Evolutionary conservation across 2,329 filamentous ascomycete genomes (phyloP), one percentile per base, ranked within the genome.

Genomic region (Chaetomium globosum): DNA sequence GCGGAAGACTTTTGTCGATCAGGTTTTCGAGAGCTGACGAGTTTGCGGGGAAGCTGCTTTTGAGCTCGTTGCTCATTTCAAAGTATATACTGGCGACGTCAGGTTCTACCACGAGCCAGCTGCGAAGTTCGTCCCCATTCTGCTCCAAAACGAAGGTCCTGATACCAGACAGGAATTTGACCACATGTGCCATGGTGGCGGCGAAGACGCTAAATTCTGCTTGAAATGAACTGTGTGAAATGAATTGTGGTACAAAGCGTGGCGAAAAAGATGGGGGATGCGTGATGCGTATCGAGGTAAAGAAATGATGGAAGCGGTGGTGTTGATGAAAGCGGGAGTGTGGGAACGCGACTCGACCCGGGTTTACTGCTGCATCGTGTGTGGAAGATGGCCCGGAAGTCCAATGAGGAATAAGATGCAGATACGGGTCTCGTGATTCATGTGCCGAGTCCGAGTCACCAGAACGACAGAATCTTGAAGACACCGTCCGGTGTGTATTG

Each of bases 31-130:
- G 80, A 19, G 83, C 82, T 13, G 84, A 79, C 53, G 74, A 73
- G 64, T 68, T 76, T 70, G 71, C 68, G 73, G 75, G 83, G 73
- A 87, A 92, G 33, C 80, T 76, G 39, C 79, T 78, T 69, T 84
- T 87, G 59, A 96, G 80, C 78, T 95, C 90, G 28, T 78, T 75
- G 31, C 87, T 85, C 71, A 96, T 87, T 64, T 85, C 80, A 68
- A 83, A 82, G 76, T 95, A 95, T 61, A 87, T 82, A 19, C 85
- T 80, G 2, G 86, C 81, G 31, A 91, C 83, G 33, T 86, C 86
- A 5, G 90, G 90, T 74, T 94, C 91, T 69, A 95, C 88, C 67
- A 87, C 84, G 16, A 96, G 83, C 81, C 87, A 93, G 65, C 87
- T 82, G 68, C 89, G 84, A 16, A 96, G 82, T 68, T 83, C 81